Percentiles rank a stretch among this genome's conserved stretches.
These are phyloP conservation scores for Beauveria sp. DNA, from an alignment of 2,329 filamentous ascomycete genomes.

Conservation along the genomic window DNA sequence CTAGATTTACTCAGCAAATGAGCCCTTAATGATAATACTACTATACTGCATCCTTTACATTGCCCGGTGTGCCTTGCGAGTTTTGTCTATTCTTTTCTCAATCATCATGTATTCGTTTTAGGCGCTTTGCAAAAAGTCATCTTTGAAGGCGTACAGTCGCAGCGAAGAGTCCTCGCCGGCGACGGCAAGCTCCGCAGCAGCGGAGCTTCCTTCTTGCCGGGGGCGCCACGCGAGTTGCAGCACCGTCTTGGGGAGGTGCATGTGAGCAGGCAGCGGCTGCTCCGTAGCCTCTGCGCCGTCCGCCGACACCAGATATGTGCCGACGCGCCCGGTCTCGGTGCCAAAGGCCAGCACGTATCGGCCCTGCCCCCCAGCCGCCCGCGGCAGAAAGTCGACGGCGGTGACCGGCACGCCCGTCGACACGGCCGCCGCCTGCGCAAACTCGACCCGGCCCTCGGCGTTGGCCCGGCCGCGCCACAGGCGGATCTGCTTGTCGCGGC, in stretches of 20 bases:
- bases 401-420: conserved; percentile 56
- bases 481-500: conserved; percentile 78
- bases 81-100: neutral
- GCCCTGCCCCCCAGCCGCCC: conserved; percentile 18
- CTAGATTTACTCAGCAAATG: neutral
- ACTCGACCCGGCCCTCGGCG: conserved; percentile 29
- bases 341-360: conserved; percentile 45
- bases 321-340: conserved; percentile 45
- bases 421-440: conserved; percentile 47
- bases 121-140: conserved; percentile 17
- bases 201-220: conserved; percentile 17
- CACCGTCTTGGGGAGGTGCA: conserved; percentile 56
- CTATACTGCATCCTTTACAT: neutral
- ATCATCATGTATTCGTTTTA: neutral
- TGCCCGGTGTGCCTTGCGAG: no score
- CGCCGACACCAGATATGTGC: conserved; percentile 33
- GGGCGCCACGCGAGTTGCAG: conserved; percentile 66
- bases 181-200: conserved; percentile 38
- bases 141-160: conserved; percentile 43
- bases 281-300: conserved; percentile 31
- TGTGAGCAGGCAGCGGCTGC: conserved; percentile 25
- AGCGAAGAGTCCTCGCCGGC: conserved; percentile 56
- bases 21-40: conserved; percentile 10
- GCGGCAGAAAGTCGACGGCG: conserved; percentile 57
- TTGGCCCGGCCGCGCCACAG: conserved; percentile 47